phyloP scores from a whole-genome alignment of 768 basidiomycete genomes.

The Termitomyces sp. region DNA sequence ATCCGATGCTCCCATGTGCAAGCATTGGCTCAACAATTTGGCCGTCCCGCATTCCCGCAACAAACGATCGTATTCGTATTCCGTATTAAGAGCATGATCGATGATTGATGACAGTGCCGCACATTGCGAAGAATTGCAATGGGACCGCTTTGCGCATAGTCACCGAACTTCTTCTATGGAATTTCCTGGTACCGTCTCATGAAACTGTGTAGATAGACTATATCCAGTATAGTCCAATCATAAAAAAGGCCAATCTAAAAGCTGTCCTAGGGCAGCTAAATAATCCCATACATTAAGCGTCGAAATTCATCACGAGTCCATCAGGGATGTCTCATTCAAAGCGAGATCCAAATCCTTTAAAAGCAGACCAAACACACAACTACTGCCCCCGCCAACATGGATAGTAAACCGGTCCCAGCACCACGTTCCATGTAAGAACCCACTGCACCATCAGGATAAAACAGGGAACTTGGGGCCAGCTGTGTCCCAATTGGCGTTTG shows the following conservation, averaged over 20 bases:
- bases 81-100: too few relatives aligned
- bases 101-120: too few relatives aligned
- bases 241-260: not conserved
- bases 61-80: too few relatives aligned
- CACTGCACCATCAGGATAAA: slow-evolving; percentile 5
- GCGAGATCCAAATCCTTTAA: not conserved
- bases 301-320: not conserved
- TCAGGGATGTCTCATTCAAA: too few relatives aligned
- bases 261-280: not conserved
- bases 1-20: not conserved
- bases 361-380: not conserved
- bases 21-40: not conserved
- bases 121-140: too few relatives aligned
- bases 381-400: not conserved
- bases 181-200: too few relatives aligned
- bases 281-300: not conserved
- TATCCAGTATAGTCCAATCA: not conserved
- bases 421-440: not conserved
- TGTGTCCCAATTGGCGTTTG: slow-evolving; percentile 13
- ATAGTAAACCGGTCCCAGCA: not conserved
- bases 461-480: slow-evolving; percentile 15
- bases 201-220: too few relatives aligned
- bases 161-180: too few relatives aligned
- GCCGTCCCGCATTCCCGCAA: too few relatives aligned
- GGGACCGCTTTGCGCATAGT: too few relatives aligned